phyloP scores from a whole-genome alignment of 768 basidiomycete species.

The Leccinum sublutescens region DNA sequence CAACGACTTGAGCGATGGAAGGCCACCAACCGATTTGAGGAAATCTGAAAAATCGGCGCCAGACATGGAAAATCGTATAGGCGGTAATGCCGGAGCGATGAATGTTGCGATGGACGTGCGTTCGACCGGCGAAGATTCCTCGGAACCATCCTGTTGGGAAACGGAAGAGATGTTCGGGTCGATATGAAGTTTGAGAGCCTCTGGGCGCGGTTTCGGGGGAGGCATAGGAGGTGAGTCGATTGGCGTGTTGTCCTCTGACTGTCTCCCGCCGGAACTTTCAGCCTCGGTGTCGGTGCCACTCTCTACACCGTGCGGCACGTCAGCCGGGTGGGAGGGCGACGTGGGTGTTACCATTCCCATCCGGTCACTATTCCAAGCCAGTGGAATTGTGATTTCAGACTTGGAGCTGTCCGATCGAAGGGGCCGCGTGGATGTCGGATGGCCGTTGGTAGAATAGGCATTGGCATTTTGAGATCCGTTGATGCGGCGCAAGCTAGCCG shows the following conservation, averaged over 20 bases:
- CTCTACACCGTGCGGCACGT: constrained; percentile 72
- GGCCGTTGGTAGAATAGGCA: constrained; percentile 8
- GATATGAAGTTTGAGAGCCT: constrained; percentile 28
- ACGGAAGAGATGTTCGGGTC: constrained; percentile 16
- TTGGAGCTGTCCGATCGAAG: constrained; percentile 18
- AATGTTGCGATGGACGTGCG: constrained; percentile 70
- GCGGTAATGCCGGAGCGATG: constrained; percentile 84
- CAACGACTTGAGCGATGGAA: constrained; percentile 45
- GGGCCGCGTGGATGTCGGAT: constrained; percentile 4
- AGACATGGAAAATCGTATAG: constrained; percentile 88
- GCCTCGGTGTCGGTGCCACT: constrained; percentile 73
- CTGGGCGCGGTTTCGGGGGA: constrained; percentile 43
- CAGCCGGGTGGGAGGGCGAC: constrained; percentile 61
- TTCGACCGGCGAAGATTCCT: constrained; percentile 66
- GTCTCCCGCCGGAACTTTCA: constrained; percentile 44
- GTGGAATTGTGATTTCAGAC: constrained; percentile 22
- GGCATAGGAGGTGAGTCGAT: constrained; percentile 38
- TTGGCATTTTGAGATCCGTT: constrained; percentile 9
- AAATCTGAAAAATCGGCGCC: constrained; percentile 79
- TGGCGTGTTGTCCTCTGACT: constrained; percentile 26
- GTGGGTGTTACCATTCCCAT: constrained; percentile 35
- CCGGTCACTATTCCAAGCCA: constrained; percentile 22
- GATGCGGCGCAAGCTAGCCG: constrained; percentile 26
- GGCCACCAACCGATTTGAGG: constrained; percentile 55
- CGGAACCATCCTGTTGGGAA: constrained; percentile 39